These are phyloP conservation scores for Brettanomyces naardenensis DNA, from an alignment of 805 yeast genomes.

Conservation along the genomic window DNA sequence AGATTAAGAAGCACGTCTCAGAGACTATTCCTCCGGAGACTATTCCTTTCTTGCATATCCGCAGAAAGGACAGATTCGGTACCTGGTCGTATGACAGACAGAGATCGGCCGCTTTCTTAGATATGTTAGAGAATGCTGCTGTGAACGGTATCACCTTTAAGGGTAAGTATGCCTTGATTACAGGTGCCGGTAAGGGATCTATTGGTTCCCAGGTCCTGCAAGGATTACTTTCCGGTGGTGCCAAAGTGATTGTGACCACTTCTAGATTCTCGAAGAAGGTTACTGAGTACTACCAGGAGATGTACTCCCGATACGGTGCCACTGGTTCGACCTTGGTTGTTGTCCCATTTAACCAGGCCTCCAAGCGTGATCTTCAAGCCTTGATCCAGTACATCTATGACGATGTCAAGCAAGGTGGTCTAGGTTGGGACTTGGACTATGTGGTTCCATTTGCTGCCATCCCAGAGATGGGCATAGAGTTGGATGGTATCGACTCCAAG, in stretches of 20 bases:
- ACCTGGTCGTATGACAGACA: slow-evolving; percentile 79
- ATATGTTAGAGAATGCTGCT: slow-evolving; percentile 90
- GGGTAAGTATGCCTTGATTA: slow-evolving; percentile 81
- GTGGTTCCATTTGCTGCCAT: slow-evolving; percentile 98
- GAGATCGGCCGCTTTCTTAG: slow-evolving; percentile 71
- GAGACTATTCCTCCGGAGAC: slow-evolving; percentile 72
- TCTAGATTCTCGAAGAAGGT: slow-evolving; percentile 90
- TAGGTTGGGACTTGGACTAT: slow-evolving; percentile 97
- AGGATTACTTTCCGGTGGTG: slow-evolving; percentile 96
- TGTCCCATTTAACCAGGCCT: slow-evolving; percentile 98
- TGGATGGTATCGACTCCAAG: slow-evolving; percentile 86
- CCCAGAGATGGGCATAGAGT: slow-evolving; percentile 96
- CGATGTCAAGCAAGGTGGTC: slow-evolving; percentile 77
- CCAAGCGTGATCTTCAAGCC: slow-evolving; percentile 86
- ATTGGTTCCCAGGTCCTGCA: slow-evolving; percentile 96
- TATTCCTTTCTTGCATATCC: slow-evolving; percentile 90
- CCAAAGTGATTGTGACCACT: slow-evolving; percentile 92
- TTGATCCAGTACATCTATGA: slow-evolving; percentile 80
- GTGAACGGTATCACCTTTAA: slow-evolving; percentile 87
- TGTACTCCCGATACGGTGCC: slow-evolving; percentile 91
- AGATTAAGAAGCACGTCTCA: slow-evolving; percentile 67
- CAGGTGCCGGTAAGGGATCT: slow-evolving; percentile 99
- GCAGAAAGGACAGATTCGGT: slow-evolving; percentile 64
- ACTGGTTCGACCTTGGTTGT: slow-evolving; percentile 87
- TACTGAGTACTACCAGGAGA: slow-evolving; percentile 90